A percentile compares a stretch with the other conserved stretches of the same genome.
Conservation (phyloP, 768 basidiomycete species). For the Lentinula aciculospora region DNA sequence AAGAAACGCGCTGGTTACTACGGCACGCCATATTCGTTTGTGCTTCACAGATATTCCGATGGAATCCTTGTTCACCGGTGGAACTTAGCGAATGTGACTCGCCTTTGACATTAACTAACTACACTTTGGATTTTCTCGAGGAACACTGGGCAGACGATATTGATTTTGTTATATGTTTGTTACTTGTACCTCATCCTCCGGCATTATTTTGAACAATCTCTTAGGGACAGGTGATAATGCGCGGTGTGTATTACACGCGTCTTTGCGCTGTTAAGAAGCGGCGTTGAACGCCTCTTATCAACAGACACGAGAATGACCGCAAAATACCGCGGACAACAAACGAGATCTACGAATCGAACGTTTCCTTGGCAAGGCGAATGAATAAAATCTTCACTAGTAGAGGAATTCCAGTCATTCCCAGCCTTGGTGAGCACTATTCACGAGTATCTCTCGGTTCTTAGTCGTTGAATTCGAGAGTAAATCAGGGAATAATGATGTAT, state of each 20-base stretch:
- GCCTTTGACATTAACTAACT: constrained; percentile 72
- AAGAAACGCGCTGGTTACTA: constrained; percentile 50
- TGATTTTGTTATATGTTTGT: constrained; percentile 85
- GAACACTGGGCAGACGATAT: constrained; percentile 78
- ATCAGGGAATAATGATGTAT: constrained; percentile 87
- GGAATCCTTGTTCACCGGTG: background rate
- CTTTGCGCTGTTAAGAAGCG: background rate
- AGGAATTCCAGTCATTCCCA: constrained; percentile 77
- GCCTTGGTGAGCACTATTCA: constrained; percentile 47
- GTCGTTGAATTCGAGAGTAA: background rate
- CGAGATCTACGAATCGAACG: constrained; percentile 78
- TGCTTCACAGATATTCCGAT: constrained; percentile 9
- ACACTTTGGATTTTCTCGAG: constrained; percentile 75
- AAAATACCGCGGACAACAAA: constrained; percentile 71
- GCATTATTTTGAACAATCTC: background rate
- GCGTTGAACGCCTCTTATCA: background rate
- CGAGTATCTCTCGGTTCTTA: constrained; percentile 4
- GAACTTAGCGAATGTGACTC: constrained; percentile 72
- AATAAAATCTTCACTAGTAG: constrained; percentile 58
- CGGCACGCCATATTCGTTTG: constrained; percentile 66
- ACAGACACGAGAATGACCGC: constrained; percentile 47
- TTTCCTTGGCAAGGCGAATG: constrained; percentile 61
- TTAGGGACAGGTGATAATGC: constrained; percentile 71
- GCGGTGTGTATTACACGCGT: background rate
- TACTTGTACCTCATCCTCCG: constrained; percentile 6